A percentile compares a stretch with the other conserved stretches of the same genome.
Conservation (phyloP, 805 yeast genomes). For the Isabelozyma heimii region DNA sequence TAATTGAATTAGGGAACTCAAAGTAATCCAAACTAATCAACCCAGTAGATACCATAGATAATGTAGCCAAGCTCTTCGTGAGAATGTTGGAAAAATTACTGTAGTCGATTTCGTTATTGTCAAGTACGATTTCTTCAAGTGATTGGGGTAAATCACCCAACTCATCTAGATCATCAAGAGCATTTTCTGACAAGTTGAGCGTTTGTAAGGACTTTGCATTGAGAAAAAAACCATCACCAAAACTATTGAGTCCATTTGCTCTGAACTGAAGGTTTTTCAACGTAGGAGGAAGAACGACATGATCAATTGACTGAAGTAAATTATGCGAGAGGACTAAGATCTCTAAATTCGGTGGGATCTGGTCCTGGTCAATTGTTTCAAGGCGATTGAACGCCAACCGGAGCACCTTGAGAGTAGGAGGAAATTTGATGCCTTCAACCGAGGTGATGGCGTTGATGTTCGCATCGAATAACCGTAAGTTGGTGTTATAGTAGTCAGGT, state of each 20-base stretch:
- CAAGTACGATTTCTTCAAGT: constrained; percentile 10
- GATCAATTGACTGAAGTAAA: constrained; percentile 5
- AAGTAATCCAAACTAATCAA: constrained; percentile 12
- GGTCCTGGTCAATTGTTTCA: constrained; percentile 1
- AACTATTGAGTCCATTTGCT: constrained; percentile 10
- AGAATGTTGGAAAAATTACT: constrained; percentile 13
- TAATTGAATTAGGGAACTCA: constrained; percentile 12
- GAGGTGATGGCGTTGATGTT: constrained; percentile 10
- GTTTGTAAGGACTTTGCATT: constrained; percentile 5
- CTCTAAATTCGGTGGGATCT: constrained; percentile 10
- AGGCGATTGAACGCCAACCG: constrained; percentile 12
- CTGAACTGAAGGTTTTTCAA: constrained; percentile 11
- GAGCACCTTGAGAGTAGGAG: constrained; percentile 7
- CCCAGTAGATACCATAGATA: constrained; percentile 18
- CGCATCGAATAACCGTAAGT: constrained; percentile 10
- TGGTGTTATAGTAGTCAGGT: constrained; percentile 4
- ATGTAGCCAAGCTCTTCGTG: constrained; percentile 10
- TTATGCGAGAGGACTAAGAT: constrained; percentile 13
- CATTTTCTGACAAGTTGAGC: constrained; percentile 13
- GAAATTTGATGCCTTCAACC: constrained; percentile 8
- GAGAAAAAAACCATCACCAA: constrained; percentile 12
- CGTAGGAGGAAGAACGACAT: constrained; percentile 9
- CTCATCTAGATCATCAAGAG: constrained; percentile 21
- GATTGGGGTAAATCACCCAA: constrained; percentile 16
- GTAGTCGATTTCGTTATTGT: constrained; percentile 19